Evolutionary conservation across 176 grass and related monocot species (phyloP), one percentile per base, ranked within the genome.

Genomic region (Triticum turgidum): DNA sequence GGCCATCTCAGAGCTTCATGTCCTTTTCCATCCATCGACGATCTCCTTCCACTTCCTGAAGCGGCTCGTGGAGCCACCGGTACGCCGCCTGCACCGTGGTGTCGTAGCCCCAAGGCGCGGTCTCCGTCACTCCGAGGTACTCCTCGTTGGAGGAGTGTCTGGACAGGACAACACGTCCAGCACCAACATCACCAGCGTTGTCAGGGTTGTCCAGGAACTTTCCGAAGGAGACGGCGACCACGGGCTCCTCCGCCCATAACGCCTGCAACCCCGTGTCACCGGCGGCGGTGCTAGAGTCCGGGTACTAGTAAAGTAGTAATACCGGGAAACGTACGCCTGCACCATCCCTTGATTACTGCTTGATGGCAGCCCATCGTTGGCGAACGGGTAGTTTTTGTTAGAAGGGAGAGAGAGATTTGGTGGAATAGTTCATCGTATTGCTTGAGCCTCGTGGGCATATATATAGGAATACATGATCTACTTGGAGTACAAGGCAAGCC

Each of bases 211-310:
- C 85, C 9, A 94, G 20, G 62, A 97, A 97, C 69, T 22, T 73
- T 1, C 32, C 44, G 2, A 73, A 42, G 4, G 84, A 73, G 21
- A 5, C 76, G 5, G n/a, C 72, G 32, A 87, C 85, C 54, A 89
- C 69, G 24, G 85, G 80, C 44, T 95, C 87, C 81, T 98, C 95
- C 41, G 76, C 78, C 24, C 93, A 93, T 85, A 30, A 30, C 29
- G 29, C 76, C 59, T 95, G 93, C 39, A 98, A 81, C 72, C 95
- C 95, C 17, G 10, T 10, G 89, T 98, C 93, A 41, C 63, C 76
- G 11, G 29, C 29, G 2, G 95, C 7, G 54, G 45, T 65, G 21
- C 6, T 11, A 3, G 87, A 18, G 83, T 86, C 68, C 0, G 82
- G 85, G 85, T 98, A 98, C 37, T 34, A 34, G 33, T 34, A 34